Base-by-base conservation (phyloP, 202 grass and related monocot species). In the Carex arenaria region DNA sequence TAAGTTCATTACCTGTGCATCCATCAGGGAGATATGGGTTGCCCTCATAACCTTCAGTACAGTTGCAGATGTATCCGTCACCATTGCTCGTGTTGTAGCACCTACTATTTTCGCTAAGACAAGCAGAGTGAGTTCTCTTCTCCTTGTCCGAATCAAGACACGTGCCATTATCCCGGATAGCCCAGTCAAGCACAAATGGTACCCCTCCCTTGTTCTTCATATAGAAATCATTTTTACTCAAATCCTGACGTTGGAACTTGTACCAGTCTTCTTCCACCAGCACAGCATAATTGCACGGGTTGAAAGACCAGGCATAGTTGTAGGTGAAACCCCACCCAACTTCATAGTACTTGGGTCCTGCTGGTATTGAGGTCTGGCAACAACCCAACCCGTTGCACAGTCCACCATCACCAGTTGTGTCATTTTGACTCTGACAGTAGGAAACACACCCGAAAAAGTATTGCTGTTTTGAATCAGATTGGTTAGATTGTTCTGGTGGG, bases 151-250 rank as follows among this genome's bases (percentile, higher is more conserved):
- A 6, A 40, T 7, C 71, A 54, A 56, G 85, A 87, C 4, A 86
- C 79, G 1, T 30, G 17, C 28, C 75, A 0, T 91, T 9, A 1
- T 43, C 85, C 54, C 85, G 79, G 22, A 96, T 85, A 28, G 88
- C 89, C 88, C 93, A 96, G 64, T 96, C 90, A 51, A 23, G 26
- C 15, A 90, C 45, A 1, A 93, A 0, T 0, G 90, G 93, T 12
- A 83, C 85, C 38, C 61, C 38, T 8, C 66, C 54, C 17, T 3
- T 8, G 1, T 82, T 34, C 28, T 26, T 93, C 20, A 20, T 5
- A 0, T 72, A 18, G 51, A 82, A 59, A 36, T 88, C 63, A 22
- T 3, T 52, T 3, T 3, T 56, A 0, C 54, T 12, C n/a, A 93
- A 77, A 40, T 87, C 76, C 9, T 82, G 28, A 6, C 4, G 4